These are phyloP conservation scores for Mycena galericulata DNA, from an alignment of 768 basidiomycete species.

Conservation along the genomic window DNA sequence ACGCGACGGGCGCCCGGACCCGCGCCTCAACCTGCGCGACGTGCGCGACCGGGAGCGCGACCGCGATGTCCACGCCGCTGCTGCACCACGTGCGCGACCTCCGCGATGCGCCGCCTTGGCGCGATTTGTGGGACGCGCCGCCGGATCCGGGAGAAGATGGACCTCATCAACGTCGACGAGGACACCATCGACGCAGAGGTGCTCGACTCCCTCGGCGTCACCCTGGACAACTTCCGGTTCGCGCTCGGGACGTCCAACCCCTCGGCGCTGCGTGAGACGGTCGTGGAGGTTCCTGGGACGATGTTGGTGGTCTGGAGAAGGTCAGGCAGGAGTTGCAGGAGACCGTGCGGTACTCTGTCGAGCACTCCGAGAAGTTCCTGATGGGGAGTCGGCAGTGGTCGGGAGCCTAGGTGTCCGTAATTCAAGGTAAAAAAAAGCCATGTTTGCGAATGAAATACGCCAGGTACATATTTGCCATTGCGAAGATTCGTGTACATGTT, in stretches of 20 bases:
- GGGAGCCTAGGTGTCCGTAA: too few relatives aligned
- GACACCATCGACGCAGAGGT: too few relatives aligned
- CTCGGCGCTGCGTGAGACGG: too few relatives aligned
- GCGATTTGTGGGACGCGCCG: too few relatives aligned
- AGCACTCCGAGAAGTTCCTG: constrained; percentile 99
- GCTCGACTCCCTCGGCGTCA: too few relatives aligned
- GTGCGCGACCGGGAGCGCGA: constrained; percentile 6
- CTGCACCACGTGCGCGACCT: constrained; percentile 4
- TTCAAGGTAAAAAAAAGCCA: too few relatives aligned
- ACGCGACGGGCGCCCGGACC: constrained; percentile 13
- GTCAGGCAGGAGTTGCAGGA: constrained; percentile 99
- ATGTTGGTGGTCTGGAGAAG: constrained; percentile 99
- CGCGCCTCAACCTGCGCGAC: constrained; percentile 19
- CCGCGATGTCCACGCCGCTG: not conserved
- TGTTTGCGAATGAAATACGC: too few relatives aligned
- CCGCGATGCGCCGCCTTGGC: constrained; percentile 17
- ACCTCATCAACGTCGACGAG: constrained; percentile 93
- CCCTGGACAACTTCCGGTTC: too few relatives aligned
- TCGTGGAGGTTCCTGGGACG: constrained; percentile 99
- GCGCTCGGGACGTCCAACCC: too few relatives aligned
- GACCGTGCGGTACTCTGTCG: constrained; percentile 99
- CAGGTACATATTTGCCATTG: too few relatives aligned
- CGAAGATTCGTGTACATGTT: too few relatives aligned
- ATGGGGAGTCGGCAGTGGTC: too few relatives aligned
- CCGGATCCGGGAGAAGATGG: constrained; percentile 99